Base-by-base conservation (phyloP, 768 basidiomycete genomes). In the Pleurotus ostreatus region DNA sequence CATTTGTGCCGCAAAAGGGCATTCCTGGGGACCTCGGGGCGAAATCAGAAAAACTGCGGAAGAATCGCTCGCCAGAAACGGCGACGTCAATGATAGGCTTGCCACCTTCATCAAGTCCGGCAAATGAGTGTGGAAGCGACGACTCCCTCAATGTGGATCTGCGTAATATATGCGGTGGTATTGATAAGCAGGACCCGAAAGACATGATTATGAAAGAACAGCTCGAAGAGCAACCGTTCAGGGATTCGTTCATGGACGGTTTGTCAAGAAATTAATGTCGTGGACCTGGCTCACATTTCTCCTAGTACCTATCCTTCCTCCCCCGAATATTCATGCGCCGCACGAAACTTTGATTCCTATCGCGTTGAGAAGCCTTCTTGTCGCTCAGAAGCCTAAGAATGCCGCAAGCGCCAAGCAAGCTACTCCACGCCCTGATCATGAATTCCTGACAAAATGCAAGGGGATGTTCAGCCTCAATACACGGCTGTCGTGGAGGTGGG, bases 401-500 rank as follows among this genome's bases (percentile, higher is more conserved):
- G 16, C 30, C 20, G 15, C 55, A 7, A 48, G 9, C 22, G 39
- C 48, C 15, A 9, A 8, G 7, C 4, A 13, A 18, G 20, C 20
- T 25, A 41, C 6, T 8, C 12, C 18, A 6, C 40, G 9, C 16
- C 34, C 23, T n/a, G 39, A 16, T 6, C 63, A 66, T 47, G 61
- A 59, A 22, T 80, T 76, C 55, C 60, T 88, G 60, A 80, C 75
- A 65, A 81, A 81, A 60, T 78, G 74, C 13, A 84, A 81, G 62
- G 87, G 87, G 1, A 65, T 82, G 18, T 77, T 80, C 55, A 74
- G 85, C 3, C 71, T 89, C 3, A 73, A 77, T 18, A 72, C 89
- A 12, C 76, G 81, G 30, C 69, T 91, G 49, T 83, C 84, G 12
- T 90, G 88, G 88, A 78, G 79, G 88, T 88, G 56, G 48, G 78